Base-by-base conservation (phyloP, 352 stramenopile species). In the Pythium rishiriense region DNA sequence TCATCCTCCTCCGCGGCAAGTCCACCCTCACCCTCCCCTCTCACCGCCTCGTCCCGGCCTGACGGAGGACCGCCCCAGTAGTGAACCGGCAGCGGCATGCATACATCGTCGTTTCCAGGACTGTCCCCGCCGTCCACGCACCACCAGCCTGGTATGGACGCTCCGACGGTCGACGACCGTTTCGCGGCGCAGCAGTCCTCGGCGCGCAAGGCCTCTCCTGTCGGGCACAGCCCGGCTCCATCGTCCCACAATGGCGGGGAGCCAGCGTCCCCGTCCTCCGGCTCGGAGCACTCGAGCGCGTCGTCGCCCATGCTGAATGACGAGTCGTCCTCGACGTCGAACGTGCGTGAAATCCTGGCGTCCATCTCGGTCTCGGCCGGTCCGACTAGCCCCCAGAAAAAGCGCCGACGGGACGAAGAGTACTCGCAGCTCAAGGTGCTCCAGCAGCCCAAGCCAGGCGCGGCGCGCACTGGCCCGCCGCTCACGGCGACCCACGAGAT, bases 401-500 rank as follows among this genome's bases (percentile, higher is more conserved):
- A 66, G 31, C 59, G 59, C 29, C 59, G 59, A 1, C 59, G 59
- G 11, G 59, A 66, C 25, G 59, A 66, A n/a, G 52, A 58, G 19
- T 46, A 60, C 41, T 37, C 59, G 37, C 53, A 53, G 14, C 48
- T 69, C 31, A 63, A 62, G 43, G 8, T 54, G 22, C 49, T 69
- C 24, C 54, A 69, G 48, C 62, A 63, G 19, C 46, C 54, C 10
- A 69, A 64, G 48, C 24, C 47, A 6, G 39, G 39, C 6, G 21
- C 62, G 3, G 28, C 49, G 17, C 52, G 54, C 26, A 41, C 46
- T 3, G 55, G 48, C 0, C 46, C 62, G 37, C 62, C 62, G 22
- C 55, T 69, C 14, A 64, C 54, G 2, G 64, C 58, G 46, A 64
- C 58, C 78, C 76, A 87, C 59, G 80, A 89, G 41, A 69, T 89